Conservation (phyloP, 306 rosid species). For the Alnus glutinosa region DNA sequence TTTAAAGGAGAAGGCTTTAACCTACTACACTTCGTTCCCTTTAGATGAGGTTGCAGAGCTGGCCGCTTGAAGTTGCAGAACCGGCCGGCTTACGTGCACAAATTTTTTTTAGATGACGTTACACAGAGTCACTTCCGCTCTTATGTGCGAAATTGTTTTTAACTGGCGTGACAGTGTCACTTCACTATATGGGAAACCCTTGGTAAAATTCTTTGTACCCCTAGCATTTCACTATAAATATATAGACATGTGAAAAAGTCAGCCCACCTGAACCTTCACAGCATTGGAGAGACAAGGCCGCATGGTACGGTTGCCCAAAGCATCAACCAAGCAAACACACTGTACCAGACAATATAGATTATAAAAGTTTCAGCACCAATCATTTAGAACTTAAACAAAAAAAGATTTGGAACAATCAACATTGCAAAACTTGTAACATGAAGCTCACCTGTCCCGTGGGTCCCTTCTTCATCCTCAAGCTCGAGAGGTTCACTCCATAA, state of each 20-base stretch:
- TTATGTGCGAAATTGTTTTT: too few relatives aligned
- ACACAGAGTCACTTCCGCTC: too few relatives aligned
- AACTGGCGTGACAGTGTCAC: too few relatives aligned
- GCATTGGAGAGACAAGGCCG: slow-evolving; percentile 93
- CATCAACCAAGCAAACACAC: slow-evolving; percentile 98
- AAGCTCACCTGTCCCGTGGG: slow-evolving; percentile 80
- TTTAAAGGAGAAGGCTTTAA: slow-evolving; percentile 33
- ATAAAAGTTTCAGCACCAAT: slow-evolving; percentile 18
- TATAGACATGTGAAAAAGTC: not conserved
- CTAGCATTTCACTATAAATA: too few relatives aligned
- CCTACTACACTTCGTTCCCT: slow-evolving; percentile 33
- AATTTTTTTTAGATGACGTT: too few relatives aligned
- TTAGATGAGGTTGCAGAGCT: not conserved
- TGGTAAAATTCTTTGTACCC: too few relatives aligned
- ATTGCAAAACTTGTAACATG: slow-evolving; percentile 2
- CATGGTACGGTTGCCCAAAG: slow-evolving; percentile 82
- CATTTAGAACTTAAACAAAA: not conserved
- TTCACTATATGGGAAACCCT: too few relatives aligned
- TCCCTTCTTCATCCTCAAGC: slow-evolving; percentile 72
- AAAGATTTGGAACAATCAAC: not conserved
- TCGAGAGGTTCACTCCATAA: slow-evolving; percentile 66
- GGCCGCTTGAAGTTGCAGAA: too few relatives aligned
- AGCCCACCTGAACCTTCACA: slow-evolving; percentile 74
- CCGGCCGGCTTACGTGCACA: too few relatives aligned
- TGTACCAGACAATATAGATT: slow-evolving; percentile 35